Evolutionary conservation across 176 grass and related monocot genomes (phyloP).

Genomic region (Musa schizocarpa): DNA sequence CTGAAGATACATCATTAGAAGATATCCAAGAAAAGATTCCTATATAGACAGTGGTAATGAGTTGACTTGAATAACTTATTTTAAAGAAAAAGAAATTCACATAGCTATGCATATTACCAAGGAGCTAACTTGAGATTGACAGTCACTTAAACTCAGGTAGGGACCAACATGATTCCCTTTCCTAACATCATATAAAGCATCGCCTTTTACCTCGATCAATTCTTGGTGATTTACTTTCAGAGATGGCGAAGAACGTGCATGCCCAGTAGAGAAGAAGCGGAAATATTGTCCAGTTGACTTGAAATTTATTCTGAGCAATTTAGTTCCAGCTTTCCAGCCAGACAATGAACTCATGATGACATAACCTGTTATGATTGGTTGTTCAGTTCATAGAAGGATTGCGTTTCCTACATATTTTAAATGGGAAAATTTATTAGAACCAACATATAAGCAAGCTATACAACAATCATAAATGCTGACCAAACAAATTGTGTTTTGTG

Average conservation of each 20-base stretch:
- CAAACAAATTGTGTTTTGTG: too few species aligned
- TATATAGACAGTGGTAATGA: background rate
- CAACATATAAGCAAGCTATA: too few species aligned
- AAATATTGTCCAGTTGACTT: background rate
- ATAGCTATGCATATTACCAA: constrained; percentile 21
- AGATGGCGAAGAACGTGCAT: background rate
- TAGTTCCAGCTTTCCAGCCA: background rate
- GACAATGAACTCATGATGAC: background rate
- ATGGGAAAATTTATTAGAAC: background rate
- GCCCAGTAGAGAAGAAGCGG: background rate
- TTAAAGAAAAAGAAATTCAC: background rate
- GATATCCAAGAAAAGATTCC: background rate
- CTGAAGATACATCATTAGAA: background rate
- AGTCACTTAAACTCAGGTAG: constrained; percentile 28
- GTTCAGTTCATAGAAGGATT: background rate
- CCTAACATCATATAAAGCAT: constrained; percentile 34
- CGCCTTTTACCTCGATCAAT: constrained; percentile 12
- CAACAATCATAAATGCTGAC: too few species aligned
- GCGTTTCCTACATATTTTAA: background rate
- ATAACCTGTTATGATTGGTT: background rate
- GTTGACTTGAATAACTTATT: background rate
- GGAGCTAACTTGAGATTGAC: constrained; percentile 37
- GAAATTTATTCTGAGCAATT: background rate
- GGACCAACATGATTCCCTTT: constrained; percentile 28
- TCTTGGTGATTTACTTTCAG: background rate